Evolutionary conservation across 2,329 filamentous ascomycete species (phyloP), one percentile per base, ranked within the genome.

Genomic region (Ophiostoma perfectum): DNA sequence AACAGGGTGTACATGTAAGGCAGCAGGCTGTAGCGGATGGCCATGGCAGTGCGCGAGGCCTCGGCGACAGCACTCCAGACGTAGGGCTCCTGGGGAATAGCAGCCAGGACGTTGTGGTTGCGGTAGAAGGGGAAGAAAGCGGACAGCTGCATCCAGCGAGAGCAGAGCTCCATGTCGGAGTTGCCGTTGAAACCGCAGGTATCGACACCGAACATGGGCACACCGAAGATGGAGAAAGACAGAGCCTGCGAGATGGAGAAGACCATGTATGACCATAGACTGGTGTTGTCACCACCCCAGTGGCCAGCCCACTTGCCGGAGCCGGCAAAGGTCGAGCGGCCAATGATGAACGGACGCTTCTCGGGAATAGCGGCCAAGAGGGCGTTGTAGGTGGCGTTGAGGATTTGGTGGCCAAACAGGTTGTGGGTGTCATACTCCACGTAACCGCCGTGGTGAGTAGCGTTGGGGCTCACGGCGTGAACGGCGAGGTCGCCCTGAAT

Each of bases 371-470:
- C 81, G 2, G 81, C 76, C 3, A 88, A 79, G 44, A 95, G 84
- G 69, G 87, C 90, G 64, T 89, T 80, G 75, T 92, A 92, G 0
- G 92, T 95, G 9, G 90, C 90, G 70, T 90, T 90, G 68, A 92
- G 81, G 72, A 93, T 90, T 75, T 89, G 87, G 73, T 90, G 84
- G 0, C 91, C 91, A 74, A 83, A 94, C 0, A 95, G 78, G 74
- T 91, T 95, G 81, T 96, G 92, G 39, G 91, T 75, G 75, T 96
- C 91, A 75, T 96, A 96, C 75, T 96, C 90, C 55, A 86, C 76
- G 0, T 86, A 81, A 4, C 90, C 91, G 72, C 91, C 90, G 63
- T 85, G 81, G 74, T 95, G 90, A 2, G 89, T 92, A 0, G 91
- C 89, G 73, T 95, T 92, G 0, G 91, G 90, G 70, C 86, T 88